Conservation (phyloP, 2,329 filamentous ascomycete species). For the Colletotrichum sp. region DNA sequence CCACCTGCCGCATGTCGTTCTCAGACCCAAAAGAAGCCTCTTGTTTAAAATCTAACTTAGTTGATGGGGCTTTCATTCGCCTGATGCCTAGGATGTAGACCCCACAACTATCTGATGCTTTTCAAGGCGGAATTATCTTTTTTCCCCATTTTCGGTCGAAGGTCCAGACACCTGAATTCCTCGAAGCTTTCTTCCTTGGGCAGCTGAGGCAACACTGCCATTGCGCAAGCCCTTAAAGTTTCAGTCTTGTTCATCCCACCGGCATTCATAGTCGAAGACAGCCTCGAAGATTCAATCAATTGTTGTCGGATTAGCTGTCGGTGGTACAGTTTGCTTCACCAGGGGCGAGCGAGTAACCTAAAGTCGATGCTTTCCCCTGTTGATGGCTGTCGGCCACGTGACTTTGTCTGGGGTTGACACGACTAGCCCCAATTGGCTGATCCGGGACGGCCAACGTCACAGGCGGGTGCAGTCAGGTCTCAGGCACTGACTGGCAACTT, state of each 20-base stretch:
- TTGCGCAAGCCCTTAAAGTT: neutral
- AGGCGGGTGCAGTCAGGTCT: neutral
- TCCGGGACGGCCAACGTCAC: constrained; percentile 17
- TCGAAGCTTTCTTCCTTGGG: neutral
- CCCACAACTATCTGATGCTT: neutral
- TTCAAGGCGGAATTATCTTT: neutral
- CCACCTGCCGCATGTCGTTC: neutral
- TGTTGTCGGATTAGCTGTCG: neutral
- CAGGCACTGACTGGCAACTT: constrained; percentile 1
- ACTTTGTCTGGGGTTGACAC: constrained; percentile 1
- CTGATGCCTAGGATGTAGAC: neutral
- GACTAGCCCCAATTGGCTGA: constrained; percentile 6
- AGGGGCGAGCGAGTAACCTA: neutral
- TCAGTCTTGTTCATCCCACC: neutral
- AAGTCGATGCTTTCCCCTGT: neutral
- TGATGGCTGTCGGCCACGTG: constrained; percentile 1
- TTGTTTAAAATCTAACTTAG: neutral
- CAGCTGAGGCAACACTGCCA: neutral
- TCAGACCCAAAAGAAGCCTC: neutral
- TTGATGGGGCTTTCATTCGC: neutral
- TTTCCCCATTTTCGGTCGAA: neutral
- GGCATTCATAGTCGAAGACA: neutral
- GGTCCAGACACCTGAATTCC: neutral
- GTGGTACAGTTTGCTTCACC: neutral
- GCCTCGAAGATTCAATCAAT: neutral